Evolutionary conservation across 106 monocot species (phyloP).

Genomic region (Triglochin maritima): DNA sequence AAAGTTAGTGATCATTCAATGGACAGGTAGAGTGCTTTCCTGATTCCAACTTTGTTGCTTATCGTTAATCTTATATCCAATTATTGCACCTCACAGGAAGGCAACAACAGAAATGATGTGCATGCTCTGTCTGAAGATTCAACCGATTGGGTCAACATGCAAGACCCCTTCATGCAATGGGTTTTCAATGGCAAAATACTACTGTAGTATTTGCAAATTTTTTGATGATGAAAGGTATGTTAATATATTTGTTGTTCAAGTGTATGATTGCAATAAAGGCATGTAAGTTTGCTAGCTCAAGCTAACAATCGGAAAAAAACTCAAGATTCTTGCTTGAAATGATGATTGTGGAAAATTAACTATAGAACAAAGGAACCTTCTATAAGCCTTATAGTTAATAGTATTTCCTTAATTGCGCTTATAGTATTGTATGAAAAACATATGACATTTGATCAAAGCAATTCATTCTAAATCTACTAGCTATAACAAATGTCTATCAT

Average conservation of each 20-base stretch:
- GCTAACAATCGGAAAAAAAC: no score
- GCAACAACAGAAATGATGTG: slow-evolving; percentile 96
- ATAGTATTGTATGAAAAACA: no score
- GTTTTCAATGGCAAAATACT: slow-evolving; percentile 92
- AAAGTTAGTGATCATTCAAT: slow-evolving; percentile 96
- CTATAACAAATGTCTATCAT: no score
- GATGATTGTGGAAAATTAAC: no score
- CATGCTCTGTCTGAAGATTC: slow-evolving; percentile 80
- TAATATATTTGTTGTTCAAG: background rate
- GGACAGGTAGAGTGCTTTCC: slow-evolving; percentile 62
- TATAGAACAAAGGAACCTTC: no score
- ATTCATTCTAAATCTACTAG: no score
- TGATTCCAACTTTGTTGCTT: background rate
- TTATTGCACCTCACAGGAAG: slow-evolving; percentile 45
- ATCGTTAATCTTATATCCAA: background rate
- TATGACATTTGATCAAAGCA: no score
- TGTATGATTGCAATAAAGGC: background rate
- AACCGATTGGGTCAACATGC: slow-evolving; percentile 68
- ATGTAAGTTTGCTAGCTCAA: no score
- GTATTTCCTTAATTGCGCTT: no score
- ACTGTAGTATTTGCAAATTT: slow-evolving; percentile 96
- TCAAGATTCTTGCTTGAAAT: no score
- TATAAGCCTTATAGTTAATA: no score
- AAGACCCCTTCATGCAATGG: slow-evolving; percentile 66
- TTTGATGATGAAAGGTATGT: slow-evolving; percentile 98